Conservation (phyloP, 306 rosid species). For the Vicia villosa region DNA sequence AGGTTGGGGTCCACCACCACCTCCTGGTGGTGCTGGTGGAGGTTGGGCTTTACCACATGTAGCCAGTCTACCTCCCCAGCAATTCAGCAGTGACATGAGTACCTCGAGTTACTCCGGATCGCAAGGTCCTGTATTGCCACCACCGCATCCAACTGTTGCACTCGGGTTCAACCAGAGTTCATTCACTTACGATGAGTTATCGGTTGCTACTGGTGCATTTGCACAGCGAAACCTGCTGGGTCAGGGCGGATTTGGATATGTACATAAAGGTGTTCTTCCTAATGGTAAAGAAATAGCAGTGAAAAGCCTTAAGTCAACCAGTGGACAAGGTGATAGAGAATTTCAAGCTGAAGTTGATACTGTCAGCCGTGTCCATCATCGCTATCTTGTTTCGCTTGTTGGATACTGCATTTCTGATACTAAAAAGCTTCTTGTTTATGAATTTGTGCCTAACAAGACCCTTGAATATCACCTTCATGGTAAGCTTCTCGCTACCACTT, state of each 20-base stretch:
- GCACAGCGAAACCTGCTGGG: constrained; percentile 57
- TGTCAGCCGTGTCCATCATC: constrained; percentile 93
- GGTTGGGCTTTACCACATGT: constrained; percentile 36
- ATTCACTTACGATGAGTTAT: constrained; percentile 66
- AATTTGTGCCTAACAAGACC: constrained; percentile 80
- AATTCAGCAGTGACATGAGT: constrained; percentile 46
- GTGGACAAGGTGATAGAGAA: constrained; percentile 73
- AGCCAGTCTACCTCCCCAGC: not conserved
- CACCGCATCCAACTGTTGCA: constrained; percentile 72
- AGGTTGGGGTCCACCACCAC: constrained; percentile 41
- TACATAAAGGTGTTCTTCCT: constrained; percentile 80
- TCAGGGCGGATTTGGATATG: constrained; percentile 85
- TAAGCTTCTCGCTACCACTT: constrained; percentile 17
- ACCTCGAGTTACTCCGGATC: constrained; percentile 61
- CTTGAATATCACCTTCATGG: constrained; percentile 85
- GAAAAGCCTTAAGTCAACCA: constrained; percentile 68
- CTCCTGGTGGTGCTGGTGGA: not conserved
- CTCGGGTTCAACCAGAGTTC: constrained; percentile 75
- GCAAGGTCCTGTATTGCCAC: constrained; percentile 57
- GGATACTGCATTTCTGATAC: constrained; percentile 65
- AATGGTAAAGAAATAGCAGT: constrained; percentile 91
- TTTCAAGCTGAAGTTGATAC: constrained; percentile 83
- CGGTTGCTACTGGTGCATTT: constrained; percentile 65
- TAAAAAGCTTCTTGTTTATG: constrained; percentile 64
- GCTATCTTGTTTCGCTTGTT: constrained; percentile 86